Evolutionary conservation across 108 stramenopile genomes (phyloP).

Genomic region (Phaeodactylum tricornutum): DNA sequence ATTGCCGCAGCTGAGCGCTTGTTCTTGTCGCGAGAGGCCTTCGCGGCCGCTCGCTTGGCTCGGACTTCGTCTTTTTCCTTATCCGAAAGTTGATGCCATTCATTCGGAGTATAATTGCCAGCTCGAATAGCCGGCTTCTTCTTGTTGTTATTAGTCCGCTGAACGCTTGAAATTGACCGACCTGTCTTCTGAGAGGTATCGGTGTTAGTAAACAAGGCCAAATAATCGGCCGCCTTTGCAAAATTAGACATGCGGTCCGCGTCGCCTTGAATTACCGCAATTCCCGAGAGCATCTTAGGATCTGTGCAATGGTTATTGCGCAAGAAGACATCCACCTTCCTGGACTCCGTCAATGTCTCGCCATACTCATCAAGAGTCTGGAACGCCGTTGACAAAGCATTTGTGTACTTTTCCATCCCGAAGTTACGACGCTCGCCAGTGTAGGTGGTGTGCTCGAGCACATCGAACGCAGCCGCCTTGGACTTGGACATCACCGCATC

Average conservation of each 20-base stretch:
- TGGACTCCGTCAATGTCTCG: slow-evolving; percentile 6
- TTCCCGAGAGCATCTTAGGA: not conserved
- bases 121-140: no score
- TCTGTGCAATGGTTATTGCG: not conserved
- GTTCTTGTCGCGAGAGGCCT: no score
- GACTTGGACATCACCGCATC: not conserved
- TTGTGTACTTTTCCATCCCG: slow-evolving; percentile 9
- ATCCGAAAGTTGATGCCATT: no score
- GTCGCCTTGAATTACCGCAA: not conserved
- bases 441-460: slow-evolving; percentile 1
- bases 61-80: no score
- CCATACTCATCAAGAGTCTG: slow-evolving; percentile 9
- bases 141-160: no score
- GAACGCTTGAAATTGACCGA: no score
- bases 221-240: not conserved
- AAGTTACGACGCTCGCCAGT: slow-evolving; percentile 13
- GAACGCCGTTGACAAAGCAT: slow-evolving; percentile 2
- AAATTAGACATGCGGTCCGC: not conserved
- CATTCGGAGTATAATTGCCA: no score
- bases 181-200: no score
- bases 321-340: slow-evolving; percentile 11
- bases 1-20: no score
- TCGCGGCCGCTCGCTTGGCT: no score
- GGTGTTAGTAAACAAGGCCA: no score
- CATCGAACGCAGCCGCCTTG: not conserved